Evolutionary conservation across 495 filamentous ascomycete genomes (phyloP), one percentile per base, ranked within the genome.

Genomic region (Aspergillus heteromorphus): DNA sequence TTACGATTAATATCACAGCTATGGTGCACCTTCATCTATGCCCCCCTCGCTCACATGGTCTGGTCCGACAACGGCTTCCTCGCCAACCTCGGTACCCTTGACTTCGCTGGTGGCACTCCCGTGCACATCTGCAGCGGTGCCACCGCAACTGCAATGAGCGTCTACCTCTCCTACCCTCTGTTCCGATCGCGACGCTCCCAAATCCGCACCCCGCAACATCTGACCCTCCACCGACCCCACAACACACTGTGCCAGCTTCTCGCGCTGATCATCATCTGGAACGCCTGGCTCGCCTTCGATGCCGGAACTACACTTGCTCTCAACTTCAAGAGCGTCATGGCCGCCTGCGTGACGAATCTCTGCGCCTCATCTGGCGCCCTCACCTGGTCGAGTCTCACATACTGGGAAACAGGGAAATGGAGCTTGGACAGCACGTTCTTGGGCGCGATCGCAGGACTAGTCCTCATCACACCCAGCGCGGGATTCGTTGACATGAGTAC

Each of bases 241-340:
- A 80, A 78, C 48, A 65, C 67, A 34, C 68, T 77, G 48, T 73
- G 67, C 53, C 73, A 78, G 48, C 74, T 81, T 36, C 63, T 81
- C 10, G 76, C 78, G 6, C 75, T 77, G 11, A 66, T 77, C 48
- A 69, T 79, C 43, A 78, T 81, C 54, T 82, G 79, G 79, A 76
- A 79, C 55, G 71, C 75, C 13, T 80, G 76, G 77, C 66, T 77
- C 29, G 77, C 77, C 38, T 83, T 83, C 65, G 81, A 83, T 57
- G 77, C 74, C 1, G 77, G 77, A 11, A 77, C 75, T 0, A 75
- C 73, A 0, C 65, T 80, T 7, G 60, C 59, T 1, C 57, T 73
- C 2, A 78, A 75, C 57, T 73, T 78, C 59, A 73, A 73, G 48
- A 64, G 61, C 14, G 63, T 78, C 40, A 76, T 79, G 74, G 72